A percentile compares a stretch with the other conserved stretches of the same genome.
Evolutionary conservation across 352 stramenopile genomes (phyloP).

Genomic region (Globisporangium iwayamae): DNA sequence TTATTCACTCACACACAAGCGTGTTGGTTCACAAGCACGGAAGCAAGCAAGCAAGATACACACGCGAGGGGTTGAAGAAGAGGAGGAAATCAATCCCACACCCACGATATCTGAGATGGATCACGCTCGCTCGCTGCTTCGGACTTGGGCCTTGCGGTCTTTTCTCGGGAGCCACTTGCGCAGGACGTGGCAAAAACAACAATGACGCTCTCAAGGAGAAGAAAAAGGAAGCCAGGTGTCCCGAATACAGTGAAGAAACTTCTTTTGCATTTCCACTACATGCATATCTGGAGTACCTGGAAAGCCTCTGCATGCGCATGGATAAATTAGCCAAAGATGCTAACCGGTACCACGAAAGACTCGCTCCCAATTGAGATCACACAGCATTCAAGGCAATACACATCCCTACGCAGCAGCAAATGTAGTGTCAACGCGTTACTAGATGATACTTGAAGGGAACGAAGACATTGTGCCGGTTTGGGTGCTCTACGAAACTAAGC

Average conservation of each 20-base stretch:
- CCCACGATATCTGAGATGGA: constrained; percentile 13
- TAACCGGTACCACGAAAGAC: too few relatives aligned
- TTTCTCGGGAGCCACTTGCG: constrained; percentile 32
- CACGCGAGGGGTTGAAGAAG: neutral
- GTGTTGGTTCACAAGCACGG: neutral
- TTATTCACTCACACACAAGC: constrained; percentile 6
- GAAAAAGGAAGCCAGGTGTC: constrained; percentile 15
- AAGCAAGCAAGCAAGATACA: neutral
- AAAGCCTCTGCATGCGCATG: neutral
- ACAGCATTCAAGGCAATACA: too few relatives aligned
- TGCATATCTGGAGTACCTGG: neutral
- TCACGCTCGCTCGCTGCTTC: neutral
- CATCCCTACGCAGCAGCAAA: too few relatives aligned
- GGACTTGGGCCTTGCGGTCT: neutral
- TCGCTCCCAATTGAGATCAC: too few relatives aligned
- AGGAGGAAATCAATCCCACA: neutral
- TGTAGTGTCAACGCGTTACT: too few relatives aligned
- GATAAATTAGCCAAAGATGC: too few relatives aligned
- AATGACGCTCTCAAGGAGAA: constrained; percentile 28
- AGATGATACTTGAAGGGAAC: too few relatives aligned
- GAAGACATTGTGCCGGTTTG: too few relatives aligned
- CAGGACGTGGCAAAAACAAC: constrained; percentile 51
- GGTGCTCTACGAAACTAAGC: too few relatives aligned
- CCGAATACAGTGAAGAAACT: neutral
- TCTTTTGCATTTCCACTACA: too few relatives aligned